Percentiles rank a stretch among this genome's conserved stretches.
phyloP scores from a whole-genome alignment of 805 yeast genomes.

The Helenozyma baotianmanensis region DNA sequence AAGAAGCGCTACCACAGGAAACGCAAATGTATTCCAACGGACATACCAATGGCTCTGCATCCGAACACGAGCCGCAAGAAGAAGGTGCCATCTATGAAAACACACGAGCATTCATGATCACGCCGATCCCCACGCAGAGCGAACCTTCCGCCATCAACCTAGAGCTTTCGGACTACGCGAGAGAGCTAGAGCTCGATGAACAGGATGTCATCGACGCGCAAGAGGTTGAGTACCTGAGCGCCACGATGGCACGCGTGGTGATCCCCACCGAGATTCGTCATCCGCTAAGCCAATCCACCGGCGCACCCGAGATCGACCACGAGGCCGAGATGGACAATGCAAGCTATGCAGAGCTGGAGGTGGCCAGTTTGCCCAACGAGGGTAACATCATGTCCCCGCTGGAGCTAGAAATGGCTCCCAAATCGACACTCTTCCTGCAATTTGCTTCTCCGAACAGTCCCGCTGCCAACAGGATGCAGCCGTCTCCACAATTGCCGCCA shows the following conservation, averaged over 20 bases:
- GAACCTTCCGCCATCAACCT: slow-evolving; percentile 10
- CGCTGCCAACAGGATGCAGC: slow-evolving; percentile 18
- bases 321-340: slow-evolving; percentile 4
- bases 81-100: slow-evolving; percentile 7
- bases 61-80: not conserved
- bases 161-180: slow-evolving; percentile 12
- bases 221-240: slow-evolving; percentile 7
- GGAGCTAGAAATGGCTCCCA: not conserved
- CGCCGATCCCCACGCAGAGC: slow-evolving; percentile 7
- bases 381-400: no score
- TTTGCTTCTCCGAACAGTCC: slow-evolving; percentile 17
- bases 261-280: slow-evolving; percentile 1
- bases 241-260: slow-evolving; percentile 4
- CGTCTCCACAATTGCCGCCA: slow-evolving; percentile 37
- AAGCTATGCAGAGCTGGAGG: slow-evolving; percentile 1
- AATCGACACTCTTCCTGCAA: slow-evolving; percentile 9
- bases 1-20: not conserved
- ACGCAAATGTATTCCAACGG: no score
- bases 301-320: slow-evolving; percentile 1
- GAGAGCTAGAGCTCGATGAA: slow-evolving; percentile 13
- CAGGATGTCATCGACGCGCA: slow-evolving; percentile 10
- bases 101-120: slow-evolving; percentile 14
- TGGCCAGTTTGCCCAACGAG: not conserved
- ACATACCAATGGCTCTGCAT: not conserved
- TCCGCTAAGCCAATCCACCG: not conserved